Base-by-base conservation (phyloP, 305 asterid genomes). In the Fraxinus nigra region DNA sequence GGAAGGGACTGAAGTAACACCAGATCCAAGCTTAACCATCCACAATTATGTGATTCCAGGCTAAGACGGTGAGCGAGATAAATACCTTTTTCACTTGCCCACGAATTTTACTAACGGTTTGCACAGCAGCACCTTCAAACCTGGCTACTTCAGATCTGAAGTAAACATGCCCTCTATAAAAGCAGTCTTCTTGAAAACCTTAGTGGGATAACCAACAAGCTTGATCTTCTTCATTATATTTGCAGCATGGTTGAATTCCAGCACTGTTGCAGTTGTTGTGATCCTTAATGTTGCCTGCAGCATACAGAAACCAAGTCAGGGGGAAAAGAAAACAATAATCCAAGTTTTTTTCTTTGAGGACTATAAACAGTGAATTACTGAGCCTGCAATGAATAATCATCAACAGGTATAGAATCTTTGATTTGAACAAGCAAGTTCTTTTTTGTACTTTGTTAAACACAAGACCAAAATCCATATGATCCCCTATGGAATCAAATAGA, bases 81-180 rank as follows among this genome's bases (percentile, higher is more conserved):
- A 75, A 43, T 91, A 95, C 98, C 99, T 95, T 95, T 84, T 94
- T 95, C 78, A 95, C 96, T 88, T 95, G 98, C 77, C 99, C 98
- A 28, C 97, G 97, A 79, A 95, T 94, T 81, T 97, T 97, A 89
- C 99, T 95, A 75, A 95, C 98, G 46, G 98, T 95, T 77, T 92
- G 94, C 75, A 94, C 82, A 78, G 97, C 92, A 48, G 98, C 98
- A 79, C 98, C 98, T 91, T 95, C 95, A 86, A 94, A 95, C 89
- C 98, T 93, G 84, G 99, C 98, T 85, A 95, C 88, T 89, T 95
- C 99, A 84, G 98, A 90, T 93, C 97, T n/a, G 98, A 93, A 80
- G 99, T 94, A 87, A 94, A 95, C 99, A 95, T 94, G 81, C 91
- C 97, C 90, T 91, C 88, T 75, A 95, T 92, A 85, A 94, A 91